These are phyloP conservation scores for Petasospora fabianii DNA, from an alignment of 1,139 yeast genomes.

Conservation along the genomic window DNA sequence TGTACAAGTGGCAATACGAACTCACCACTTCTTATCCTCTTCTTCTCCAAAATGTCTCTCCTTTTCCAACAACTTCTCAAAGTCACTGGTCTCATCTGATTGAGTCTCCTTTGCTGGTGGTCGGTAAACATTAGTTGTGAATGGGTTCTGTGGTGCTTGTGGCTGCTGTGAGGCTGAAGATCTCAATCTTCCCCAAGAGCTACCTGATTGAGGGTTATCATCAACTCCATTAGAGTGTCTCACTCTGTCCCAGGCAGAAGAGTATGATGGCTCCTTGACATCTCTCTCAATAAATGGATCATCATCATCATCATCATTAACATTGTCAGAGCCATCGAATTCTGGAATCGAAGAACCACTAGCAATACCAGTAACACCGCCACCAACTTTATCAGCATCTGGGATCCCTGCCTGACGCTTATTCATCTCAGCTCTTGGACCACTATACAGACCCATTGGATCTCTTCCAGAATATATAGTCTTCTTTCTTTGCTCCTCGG, in stretches of 20 bases:
- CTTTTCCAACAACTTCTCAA: conserved; percentile 24
- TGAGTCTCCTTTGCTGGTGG: background rate
- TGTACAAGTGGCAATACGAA: background rate
- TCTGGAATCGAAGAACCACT: too few relatives aligned
- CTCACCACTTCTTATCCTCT: conserved; percentile 21
- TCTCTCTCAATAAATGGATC: conserved; percentile 27
- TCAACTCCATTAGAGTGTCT: conserved; percentile 19
- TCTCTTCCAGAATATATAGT: conserved; percentile 32
- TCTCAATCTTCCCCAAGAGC: conserved; percentile 21
- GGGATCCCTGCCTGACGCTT: conserved; percentile 14
- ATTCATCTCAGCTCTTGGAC: conserved; percentile 27
- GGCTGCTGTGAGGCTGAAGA: conserved; percentile 3
- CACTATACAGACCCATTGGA: conserved; percentile 33
- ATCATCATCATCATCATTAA: conserved; percentile 8
- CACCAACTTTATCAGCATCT: conserved; percentile 6
- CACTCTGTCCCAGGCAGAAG: conserved; percentile 27
- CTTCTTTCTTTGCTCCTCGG: conserved; percentile 25
- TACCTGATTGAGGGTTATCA: background rate
- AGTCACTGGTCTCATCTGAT: conserved; percentile 11
- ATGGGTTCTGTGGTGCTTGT: conserved; percentile 13
- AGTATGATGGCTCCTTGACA: conserved; percentile 3
- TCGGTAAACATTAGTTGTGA: conserved; percentile 15
- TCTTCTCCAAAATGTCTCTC: conserved; percentile 21
- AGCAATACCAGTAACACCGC: background rate
- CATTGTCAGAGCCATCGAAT: too few relatives aligned